Evolutionary conservation across 768 basidiomycete genomes (phyloP).

Genomic region (Termitomyces sp.): DNA sequence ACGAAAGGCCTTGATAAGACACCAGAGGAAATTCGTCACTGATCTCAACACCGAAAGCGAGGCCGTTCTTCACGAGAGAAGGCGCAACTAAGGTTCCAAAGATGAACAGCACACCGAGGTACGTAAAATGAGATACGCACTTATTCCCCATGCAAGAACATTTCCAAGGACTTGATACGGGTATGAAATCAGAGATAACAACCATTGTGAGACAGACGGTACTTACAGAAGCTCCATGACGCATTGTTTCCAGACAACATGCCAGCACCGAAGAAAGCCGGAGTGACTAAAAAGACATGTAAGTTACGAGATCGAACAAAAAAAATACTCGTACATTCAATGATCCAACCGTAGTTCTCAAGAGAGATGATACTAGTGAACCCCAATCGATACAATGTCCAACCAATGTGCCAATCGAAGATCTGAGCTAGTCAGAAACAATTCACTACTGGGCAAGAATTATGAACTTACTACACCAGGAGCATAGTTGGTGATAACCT

Average conservation of each 20-base stretch:
- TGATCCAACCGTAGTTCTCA: slow-evolving; percentile 54
- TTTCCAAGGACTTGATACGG: slow-evolving; percentile 36
- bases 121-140: slow-evolving; percentile 20
- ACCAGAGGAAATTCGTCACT: slow-evolving; percentile 37
- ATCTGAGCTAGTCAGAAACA: slow-evolving; percentile 21
- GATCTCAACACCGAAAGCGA: slow-evolving; percentile 35
- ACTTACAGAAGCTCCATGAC: slow-evolving; percentile 48
- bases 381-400: slow-evolving; percentile 53
- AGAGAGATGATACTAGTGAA: slow-evolving; percentile 53
- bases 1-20: slow-evolving; percentile 39
- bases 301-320: neutral
- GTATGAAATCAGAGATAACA: neutral
- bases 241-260: slow-evolving; percentile 54
- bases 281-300: slow-evolving; percentile 28
- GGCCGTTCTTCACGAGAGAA: slow-evolving; percentile 44
- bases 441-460: neutral
- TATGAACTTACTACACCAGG: slow-evolving; percentile 43
- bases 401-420: slow-evolving; percentile 62
- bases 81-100: slow-evolving; percentile 37
- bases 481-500: slow-evolving; percentile 51
- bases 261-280: slow-evolving; percentile 56
- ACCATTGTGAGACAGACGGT: neutral
- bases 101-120: neutral
- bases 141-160: slow-evolving; percentile 57
- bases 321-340: slow-evolving; percentile 35